These are phyloP conservation scores for Penicillium daleae DNA, from an alignment of 495 filamentous ascomycete genomes.

Conservation along the genomic window DNA sequence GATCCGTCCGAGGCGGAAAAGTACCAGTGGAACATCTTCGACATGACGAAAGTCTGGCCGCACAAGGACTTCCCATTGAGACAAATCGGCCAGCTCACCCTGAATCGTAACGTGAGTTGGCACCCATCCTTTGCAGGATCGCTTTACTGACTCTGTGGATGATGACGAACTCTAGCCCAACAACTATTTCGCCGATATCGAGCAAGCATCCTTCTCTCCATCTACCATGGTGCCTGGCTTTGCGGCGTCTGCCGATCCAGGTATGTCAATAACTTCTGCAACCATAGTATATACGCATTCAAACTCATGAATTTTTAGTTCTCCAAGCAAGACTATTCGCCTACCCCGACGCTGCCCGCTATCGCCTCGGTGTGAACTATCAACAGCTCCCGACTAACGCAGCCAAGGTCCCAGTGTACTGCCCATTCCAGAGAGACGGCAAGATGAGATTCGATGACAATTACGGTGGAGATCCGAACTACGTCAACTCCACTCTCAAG, in stretches of 20 bases:
- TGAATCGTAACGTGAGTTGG: slow-evolving; percentile 39
- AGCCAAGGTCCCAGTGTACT: slow-evolving; percentile 52
- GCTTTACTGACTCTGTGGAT: neutral
- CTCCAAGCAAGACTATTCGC: slow-evolving; percentile 72
- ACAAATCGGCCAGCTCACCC: slow-evolving; percentile 40
- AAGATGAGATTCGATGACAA: slow-evolving; percentile 64
- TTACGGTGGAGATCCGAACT: slow-evolving; percentile 65
- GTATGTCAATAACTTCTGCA: slow-evolving; percentile 15
- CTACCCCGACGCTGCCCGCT: slow-evolving; percentile 68
- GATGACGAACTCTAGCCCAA: slow-evolving; percentile 33
- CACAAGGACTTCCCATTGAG: slow-evolving; percentile 41
- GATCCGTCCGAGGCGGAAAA: slow-evolving; percentile 41
- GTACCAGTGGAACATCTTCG: slow-evolving; percentile 45
- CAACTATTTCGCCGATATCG: slow-evolving; percentile 55
- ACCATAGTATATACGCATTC: neutral
- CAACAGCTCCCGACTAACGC: slow-evolving; percentile 52
- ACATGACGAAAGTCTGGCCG: slow-evolving; percentile 46
- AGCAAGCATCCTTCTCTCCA: slow-evolving; percentile 55
- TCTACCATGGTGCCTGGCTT: slow-evolving; percentile 55
- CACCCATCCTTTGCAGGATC: slow-evolving; percentile 1
- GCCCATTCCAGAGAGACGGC: slow-evolving; percentile 73
- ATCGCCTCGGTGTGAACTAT: slow-evolving; percentile 70
- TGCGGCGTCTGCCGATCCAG: slow-evolving; percentile 48
- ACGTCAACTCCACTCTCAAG: slow-evolving; percentile 43
- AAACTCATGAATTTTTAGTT: slow-evolving; percentile 34